Evolutionary conservation across 192 early-diverging fungal species (phyloP).

Genomic region (Cetraspora pellucida): DNA sequence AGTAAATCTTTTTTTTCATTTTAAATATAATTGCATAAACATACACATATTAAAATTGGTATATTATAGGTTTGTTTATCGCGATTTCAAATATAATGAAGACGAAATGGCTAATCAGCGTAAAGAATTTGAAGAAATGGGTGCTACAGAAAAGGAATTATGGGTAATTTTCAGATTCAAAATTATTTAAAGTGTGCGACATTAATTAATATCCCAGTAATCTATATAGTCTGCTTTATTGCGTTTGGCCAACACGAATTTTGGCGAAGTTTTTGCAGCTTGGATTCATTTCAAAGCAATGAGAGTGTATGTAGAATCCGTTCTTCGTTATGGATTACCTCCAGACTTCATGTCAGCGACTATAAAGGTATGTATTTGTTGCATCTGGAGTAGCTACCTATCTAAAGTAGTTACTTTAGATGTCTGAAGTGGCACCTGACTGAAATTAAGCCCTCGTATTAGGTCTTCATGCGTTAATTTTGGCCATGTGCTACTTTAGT

Average conservation of each 20-base stretch:
- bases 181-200: background rate
- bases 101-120: constrained; percentile 77
- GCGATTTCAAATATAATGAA: constrained; percentile 94
- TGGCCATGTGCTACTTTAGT: too few relatives aligned
- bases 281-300: constrained; percentile 96
- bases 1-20: constrained; percentile 43
- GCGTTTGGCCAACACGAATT: constrained; percentile 90
- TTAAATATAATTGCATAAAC: background rate
- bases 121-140: constrained; percentile 66
- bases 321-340: constrained; percentile 96
- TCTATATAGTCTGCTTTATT: constrained; percentile 61
- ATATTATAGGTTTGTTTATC: constrained; percentile 76
- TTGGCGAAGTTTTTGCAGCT: constrained; percentile 88
- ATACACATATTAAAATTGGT: background rate
- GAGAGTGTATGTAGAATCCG: constrained; percentile 94
- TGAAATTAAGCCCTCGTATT: too few relatives aligned
- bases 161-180: constrained; percentile 36
- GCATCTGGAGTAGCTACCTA: too few relatives aligned
- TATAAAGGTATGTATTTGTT: constrained; percentile 62
- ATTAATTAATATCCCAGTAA: constrained; percentile 18
- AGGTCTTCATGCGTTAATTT: too few relatives aligned
- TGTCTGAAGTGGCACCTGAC: too few relatives aligned
- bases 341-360: constrained; percentile 86
- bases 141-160: constrained; percentile 66
- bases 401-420: too few relatives aligned